phyloP scores from a whole-genome alignment of 352 stramenopile genomes.

The Phytophthora idaei region DNA sequence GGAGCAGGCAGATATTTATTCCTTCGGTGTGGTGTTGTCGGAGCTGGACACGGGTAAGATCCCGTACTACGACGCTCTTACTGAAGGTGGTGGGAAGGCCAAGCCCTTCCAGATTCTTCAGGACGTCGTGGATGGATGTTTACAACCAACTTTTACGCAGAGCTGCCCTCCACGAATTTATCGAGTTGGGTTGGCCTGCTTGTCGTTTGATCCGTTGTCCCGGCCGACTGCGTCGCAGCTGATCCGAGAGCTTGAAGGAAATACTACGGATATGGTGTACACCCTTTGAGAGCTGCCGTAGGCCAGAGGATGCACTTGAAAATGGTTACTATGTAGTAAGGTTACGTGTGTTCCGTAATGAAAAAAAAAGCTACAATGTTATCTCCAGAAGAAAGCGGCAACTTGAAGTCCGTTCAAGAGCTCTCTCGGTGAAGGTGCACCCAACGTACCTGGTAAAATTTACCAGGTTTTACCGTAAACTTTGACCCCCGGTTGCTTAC shows the following conservation, averaged over 20 bases:
- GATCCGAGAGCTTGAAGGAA: constrained; percentile 21
- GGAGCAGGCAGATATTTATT: constrained; percentile 73
- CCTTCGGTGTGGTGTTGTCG: constrained; percentile 64
- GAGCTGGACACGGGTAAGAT: constrained; percentile 46
- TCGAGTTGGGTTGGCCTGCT: constrained; percentile 20
- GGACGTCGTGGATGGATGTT: constrained; percentile 41
- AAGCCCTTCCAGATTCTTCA: constrained; percentile 56
- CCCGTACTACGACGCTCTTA: constrained; percentile 35
- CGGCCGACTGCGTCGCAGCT: constrained; percentile 20
- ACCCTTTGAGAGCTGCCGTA: too few species aligned
- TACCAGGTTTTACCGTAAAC: too few species aligned
- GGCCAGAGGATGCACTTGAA: too few species aligned
- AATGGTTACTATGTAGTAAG: too few species aligned
- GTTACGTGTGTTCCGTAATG: too few species aligned
- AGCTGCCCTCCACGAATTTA: constrained; percentile 47
- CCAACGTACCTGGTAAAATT: too few species aligned
- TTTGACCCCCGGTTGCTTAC: too few species aligned
- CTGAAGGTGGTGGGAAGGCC: constrained; percentile 12
- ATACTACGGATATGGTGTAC: too few species aligned
- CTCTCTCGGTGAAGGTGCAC: too few species aligned
- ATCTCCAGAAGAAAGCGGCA: too few species aligned
- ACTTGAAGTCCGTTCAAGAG: too few species aligned
- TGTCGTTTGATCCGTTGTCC: constrained; percentile 8
- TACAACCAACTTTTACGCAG: constrained; percentile 51
- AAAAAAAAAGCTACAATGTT: too few species aligned